phyloP scores from a whole-genome alignment of 768 basidiomycete genomes.

The Punctularia strigosozonata region DNA sequence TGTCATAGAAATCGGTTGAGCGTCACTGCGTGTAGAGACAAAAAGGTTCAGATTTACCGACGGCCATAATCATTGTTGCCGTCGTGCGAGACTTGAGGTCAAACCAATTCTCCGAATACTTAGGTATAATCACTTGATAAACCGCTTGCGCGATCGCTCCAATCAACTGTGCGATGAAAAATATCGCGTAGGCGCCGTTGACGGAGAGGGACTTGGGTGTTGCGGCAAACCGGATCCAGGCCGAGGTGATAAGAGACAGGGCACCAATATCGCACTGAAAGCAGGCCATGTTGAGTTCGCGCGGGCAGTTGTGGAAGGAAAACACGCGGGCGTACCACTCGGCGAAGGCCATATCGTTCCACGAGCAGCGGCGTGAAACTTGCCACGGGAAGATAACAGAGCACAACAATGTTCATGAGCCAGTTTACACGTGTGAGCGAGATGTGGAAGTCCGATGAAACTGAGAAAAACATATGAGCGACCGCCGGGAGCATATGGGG shows the following conservation, averaged over 20 bases:
- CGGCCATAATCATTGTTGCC: slow-evolving; percentile 51
- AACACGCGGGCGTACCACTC: slow-evolving; percentile 56
- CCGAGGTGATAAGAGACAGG: slow-evolving; percentile 40
- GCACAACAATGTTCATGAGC: slow-evolving; percentile 59
- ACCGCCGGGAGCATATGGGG: background rate
- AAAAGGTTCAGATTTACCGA: slow-evolving; percentile 19
- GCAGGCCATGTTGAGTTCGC: background rate
- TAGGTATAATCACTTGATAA: slow-evolving; percentile 69
- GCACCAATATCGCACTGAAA: slow-evolving; percentile 54
- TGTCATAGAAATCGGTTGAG: background rate
- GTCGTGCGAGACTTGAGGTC: slow-evolving; percentile 66
- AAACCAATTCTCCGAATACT: slow-evolving; percentile 80
- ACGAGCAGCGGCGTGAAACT: slow-evolving; percentile 47
- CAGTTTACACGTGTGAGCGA: slow-evolving; percentile 67
- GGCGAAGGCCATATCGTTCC: slow-evolving; percentile 45
- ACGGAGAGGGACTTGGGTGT: slow-evolving; percentile 42
- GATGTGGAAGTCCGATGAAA: slow-evolving; percentile 51
- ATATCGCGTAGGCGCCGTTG: slow-evolving; percentile 44
- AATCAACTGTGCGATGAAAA: slow-evolving; percentile 67
- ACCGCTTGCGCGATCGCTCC: slow-evolving; percentile 56
- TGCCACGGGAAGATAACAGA: slow-evolving; percentile 52
- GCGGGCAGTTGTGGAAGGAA: background rate
- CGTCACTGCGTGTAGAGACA: too few relatives aligned
- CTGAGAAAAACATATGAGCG: slow-evolving; percentile 20
- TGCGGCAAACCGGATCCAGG: slow-evolving; percentile 72